Evolutionary conservation across 345 rosid genomes (phyloP).

Genomic region (Clarkia xantiana): DNA sequence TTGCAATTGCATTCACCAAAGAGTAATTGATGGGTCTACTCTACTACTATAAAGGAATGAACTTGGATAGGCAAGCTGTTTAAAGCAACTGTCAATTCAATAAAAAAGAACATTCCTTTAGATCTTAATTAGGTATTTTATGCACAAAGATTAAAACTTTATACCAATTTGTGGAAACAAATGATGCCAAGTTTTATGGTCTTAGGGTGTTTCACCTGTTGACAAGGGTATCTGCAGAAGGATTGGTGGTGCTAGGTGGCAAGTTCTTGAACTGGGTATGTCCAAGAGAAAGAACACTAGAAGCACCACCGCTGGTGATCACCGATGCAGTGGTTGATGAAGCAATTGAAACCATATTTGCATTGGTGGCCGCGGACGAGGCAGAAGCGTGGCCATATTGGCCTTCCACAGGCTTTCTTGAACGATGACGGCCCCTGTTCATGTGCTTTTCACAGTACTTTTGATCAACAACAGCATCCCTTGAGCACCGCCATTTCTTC

Average conservation of each 20-base stretch:
- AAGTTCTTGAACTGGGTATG: conserved; percentile 15
- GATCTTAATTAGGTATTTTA: no score
- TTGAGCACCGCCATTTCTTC: conserved; percentile 98
- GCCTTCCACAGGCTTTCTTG: conserved; percentile 99
- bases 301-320: conserved; percentile 26
- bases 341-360: conserved; percentile 7
- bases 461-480: conserved; percentile 86
- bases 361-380: conserved; percentile 21
- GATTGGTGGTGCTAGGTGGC: no score
- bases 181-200: no score
- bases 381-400: conserved; percentile 54
- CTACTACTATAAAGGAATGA: no score
- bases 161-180: no score
- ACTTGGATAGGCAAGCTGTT: no score
- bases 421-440: conserved; percentile 99
- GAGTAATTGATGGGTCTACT: conserved; percentile 7
- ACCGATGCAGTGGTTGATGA: conserved; percentile 17
- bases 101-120: no score
- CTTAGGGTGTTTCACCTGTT: no score
- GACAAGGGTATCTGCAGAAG: no score
- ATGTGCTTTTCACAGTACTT: conserved; percentile 95
- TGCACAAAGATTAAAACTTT: no score
- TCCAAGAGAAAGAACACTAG: conserved; percentile 6
- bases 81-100: no score
- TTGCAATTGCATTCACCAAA: conserved; percentile 11